Percentiles rank a stretch among this genome's conserved stretches.
Evolutionary conservation across 768 basidiomycete species (phyloP).

Genomic region (Amanita subjunquillea): DNA sequence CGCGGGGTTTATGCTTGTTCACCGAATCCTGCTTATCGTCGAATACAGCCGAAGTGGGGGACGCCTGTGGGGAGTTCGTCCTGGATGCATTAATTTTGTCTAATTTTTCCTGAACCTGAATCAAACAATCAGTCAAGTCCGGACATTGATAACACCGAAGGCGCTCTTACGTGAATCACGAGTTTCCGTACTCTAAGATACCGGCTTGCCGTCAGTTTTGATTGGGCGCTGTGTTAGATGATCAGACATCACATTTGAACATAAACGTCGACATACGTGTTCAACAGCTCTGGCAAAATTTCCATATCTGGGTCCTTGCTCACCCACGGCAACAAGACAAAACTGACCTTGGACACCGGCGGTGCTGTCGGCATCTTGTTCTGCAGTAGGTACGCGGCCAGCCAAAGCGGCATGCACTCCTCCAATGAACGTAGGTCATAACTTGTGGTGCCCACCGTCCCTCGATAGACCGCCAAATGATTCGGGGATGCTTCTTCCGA

Average conservation of each 20-base stretch:
- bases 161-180: constrained; percentile 55
- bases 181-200: constrained; percentile 83
- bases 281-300: constrained; percentile 70
- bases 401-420: constrained; percentile 76
- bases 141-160: neutral
- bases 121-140: neutral
- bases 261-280: constrained; percentile 49
- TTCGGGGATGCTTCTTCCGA: constrained; percentile 72
- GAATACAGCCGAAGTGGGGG: neutral
- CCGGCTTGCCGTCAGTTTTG: constrained; percentile 82
- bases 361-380: constrained; percentile 46
- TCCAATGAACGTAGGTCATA: constrained; percentile 45
- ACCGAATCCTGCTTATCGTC: neutral
- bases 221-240: constrained; percentile 42
- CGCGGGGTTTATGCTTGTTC: constrained; percentile 13
- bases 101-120: constrained; percentile 76
- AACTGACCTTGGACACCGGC: constrained; percentile 68
- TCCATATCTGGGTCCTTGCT: constrained; percentile 47
- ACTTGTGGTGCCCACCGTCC: constrained; percentile 45
- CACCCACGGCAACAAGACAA: constrained; percentile 75
- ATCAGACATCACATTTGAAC: neutral
- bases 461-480: constrained; percentile 71
- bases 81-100: constrained; percentile 29
- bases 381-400: constrained; percentile 75
- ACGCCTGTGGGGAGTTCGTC: constrained; percentile 8